Percentiles rank a stretch among this genome's conserved stretches.
Conservation (phyloP, 257 asterid genomes). For the Solanum gracilifrons region DNA sequence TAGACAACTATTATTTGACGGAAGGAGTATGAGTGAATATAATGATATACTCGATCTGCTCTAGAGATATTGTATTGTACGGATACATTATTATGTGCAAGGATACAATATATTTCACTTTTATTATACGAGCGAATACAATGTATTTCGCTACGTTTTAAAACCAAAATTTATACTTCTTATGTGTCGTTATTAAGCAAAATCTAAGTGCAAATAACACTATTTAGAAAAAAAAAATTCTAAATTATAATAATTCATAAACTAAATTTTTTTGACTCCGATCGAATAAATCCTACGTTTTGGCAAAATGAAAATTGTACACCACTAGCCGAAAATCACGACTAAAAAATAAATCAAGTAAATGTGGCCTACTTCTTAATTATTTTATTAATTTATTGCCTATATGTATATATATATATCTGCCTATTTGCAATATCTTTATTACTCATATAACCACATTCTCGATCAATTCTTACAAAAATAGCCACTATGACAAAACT, state of each 20-base stretch:
- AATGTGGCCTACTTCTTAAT: not conserved
- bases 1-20: too few species aligned
- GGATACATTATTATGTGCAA: not conserved
- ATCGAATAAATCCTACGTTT: not conserved
- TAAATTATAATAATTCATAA: not conserved
- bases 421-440: not conserved
- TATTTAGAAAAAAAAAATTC: too few species aligned
- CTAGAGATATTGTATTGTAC: too few species aligned
- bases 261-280: not conserved
- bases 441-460: not conserved
- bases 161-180: too few species aligned
- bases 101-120: too few species aligned
- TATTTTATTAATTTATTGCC: not conserved
- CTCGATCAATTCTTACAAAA: not conserved
- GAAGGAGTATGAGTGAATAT: too few species aligned
- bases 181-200: not conserved
- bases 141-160: too few species aligned
- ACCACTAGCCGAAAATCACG: not conserved
- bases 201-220: too few species aligned
- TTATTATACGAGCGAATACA: too few species aligned
- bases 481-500: not conserved
- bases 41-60: not conserved
- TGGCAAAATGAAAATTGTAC: not conserved
- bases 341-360: not conserved
- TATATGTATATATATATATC: not conserved